Evolutionary conservation across 176 grass and related monocot species (phyloP), one percentile per base, ranked within the genome.

Genomic region (Bonia amplexicaulis): DNA sequence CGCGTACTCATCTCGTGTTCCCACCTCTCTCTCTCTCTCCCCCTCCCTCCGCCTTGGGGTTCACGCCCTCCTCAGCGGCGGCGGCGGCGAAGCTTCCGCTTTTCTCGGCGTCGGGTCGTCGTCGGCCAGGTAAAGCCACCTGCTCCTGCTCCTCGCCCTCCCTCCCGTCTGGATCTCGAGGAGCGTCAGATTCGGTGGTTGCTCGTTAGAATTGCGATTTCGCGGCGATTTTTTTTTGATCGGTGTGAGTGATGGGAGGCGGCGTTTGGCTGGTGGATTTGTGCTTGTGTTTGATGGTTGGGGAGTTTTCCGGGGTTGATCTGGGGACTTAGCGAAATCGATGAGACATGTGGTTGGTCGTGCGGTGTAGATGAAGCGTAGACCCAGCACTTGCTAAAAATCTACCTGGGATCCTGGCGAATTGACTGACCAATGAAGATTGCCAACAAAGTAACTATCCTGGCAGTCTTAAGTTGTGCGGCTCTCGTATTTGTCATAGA

Each of bases 1-100:
- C 74, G 46, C 20, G 81, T 65, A 7, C 42, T 11, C 1, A 0
- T 23, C 78, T 25, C n/a, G 9, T 35, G 66, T 46, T 49, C 2
- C 19, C 17, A 1, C 20, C 15, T 6, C 15, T 20, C 29, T 20
- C 33, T 5, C 17, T 14, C 7, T n/a, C n/a, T n/a, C 9, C 71
- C 9, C 17, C 20, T 5, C 11, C 66, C 51, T 9, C 23, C 20
- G 55, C 66, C 69, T 85, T 20, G 51, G 61, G 19, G 69, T 85
- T 65, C 25, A 84, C 81, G 76, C 12, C 69, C 45, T 37, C 55
- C 76, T 62, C 48, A 76, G 48, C 79, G 40, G 16, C 66, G 26
- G 54, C 54, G 29, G 64, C 77, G 63, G 71, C 31, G 49, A 53
- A 35, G 39, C 15, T 40, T 31, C 48, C 3, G 51, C 49, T 17